Evolutionary conservation across 768 basidiomycete genomes (phyloP), one percentile per base, ranked within the genome.

Genomic region (Russula vinacea): DNA sequence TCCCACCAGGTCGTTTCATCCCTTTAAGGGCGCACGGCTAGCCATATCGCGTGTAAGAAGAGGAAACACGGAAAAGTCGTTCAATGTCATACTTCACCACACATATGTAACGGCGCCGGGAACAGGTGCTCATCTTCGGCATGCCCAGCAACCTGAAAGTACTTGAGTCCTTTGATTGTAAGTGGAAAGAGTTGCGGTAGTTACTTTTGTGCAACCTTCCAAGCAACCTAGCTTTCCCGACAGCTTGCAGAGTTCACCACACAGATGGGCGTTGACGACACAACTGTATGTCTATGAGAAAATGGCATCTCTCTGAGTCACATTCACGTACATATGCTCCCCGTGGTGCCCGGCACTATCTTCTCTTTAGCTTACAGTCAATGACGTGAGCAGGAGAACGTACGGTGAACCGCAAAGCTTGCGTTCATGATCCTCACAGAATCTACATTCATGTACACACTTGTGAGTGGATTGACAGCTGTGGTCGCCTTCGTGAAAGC

Each of bases 321-420:
- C 10, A 10, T 35, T 42, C 40, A 65, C 80, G 49, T 70, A 85
- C 85, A 84, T 77, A 62, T 86, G 85, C 13, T 73, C 74, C 17
- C 82, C 83, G 24, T 78, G 71, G 60, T 87, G 85, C 0, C 85
- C 85, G 35, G 84, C 84, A 29, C 84, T 86, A 64, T 29, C 3
- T 1, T 19, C 7, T 8, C 39, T 9, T 39, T 5, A 55, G 62
- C 40, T 3, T 4, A 37, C 5, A 24, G 24, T 19, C 19, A 35
- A 16, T 2, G 5, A 5, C 33, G 11, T 33, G 11, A 6, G 24
- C 33, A 33, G 16, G 13, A 17, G 2, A 10, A 75, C 83, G 50
- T 68, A 85, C 84, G 74, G 74, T 68, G 81, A 75, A 17, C 79
- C 77, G 70, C 85, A 86, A 3, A 65, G 24, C 56, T 72, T 75